Evolutionary conservation across 768 basidiomycete species (phyloP), one percentile per base, ranked within the genome.

Genomic region (Psilocybe tampanensis): DNA sequence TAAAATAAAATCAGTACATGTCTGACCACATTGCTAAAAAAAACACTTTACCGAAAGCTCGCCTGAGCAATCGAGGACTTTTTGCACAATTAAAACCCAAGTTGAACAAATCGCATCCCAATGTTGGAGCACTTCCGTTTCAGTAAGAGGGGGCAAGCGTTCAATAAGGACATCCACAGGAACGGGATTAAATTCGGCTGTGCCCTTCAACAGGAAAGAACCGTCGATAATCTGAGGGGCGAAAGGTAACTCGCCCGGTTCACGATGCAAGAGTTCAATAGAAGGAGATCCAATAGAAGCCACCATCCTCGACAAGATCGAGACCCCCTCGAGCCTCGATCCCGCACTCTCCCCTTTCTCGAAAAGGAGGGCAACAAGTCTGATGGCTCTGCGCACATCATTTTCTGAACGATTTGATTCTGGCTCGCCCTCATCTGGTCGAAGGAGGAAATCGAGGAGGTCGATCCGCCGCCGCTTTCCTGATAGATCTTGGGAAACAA

Each of bases 401-500:
- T 48, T 32, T 21, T 42, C 34, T 29, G 44, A 47, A 32, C 59
- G 52, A 36, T 54, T 15, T 33, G 17, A 33, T 39, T 54, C 56
- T n/a, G 44, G 33, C 8, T 52, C 47, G 18, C 13, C 43, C 0
- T 34, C 22, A 32, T 23, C 44, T 11, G 47, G 49, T 17, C 42
- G 41, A 15, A 86, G 69, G 17, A 86, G 69, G 15, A 72, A 61
- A 18, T 65, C 59, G 18, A 78, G 70, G 24, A 88, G 70, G 15
- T 70, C 69, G 1, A 72, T 49, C 0, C 80, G 82, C 32, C 81
- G 75, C 13, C 80, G 80, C 26, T 70, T 70, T 24, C 71, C n/a
- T n/a, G n/a, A 64, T 18, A 82, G 62, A 45, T 84, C 81, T 54
- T 86, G 80, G 19, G 69, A 74, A 24, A 87, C 66, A 4, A 81